Evolutionary conservation across 495 filamentous ascomycete species (phyloP).

Genomic region (Aspergillus sclerotioniger): DNA sequence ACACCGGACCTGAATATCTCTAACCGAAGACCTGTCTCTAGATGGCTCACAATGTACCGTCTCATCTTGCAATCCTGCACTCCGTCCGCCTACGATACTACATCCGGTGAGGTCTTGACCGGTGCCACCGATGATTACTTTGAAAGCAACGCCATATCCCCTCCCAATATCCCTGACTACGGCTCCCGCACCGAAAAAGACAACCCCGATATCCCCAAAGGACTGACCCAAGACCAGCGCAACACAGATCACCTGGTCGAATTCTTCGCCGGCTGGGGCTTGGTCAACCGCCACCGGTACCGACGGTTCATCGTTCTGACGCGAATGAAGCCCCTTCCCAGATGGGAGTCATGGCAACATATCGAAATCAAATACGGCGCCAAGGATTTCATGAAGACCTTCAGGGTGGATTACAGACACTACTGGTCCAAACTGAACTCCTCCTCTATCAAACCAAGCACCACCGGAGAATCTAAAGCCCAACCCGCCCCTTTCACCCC

Average conservation of each 20-base stretch:
- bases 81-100: constrained; percentile 1
- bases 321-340: constrained; percentile 13
- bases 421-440: constrained; percentile 15
- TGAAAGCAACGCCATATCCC: constrained; percentile 26
- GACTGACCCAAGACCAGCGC: constrained; percentile 22
- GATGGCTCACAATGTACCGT: constrained; percentile 28
- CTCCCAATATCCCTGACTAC: constrained; percentile 19
- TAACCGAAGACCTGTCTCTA: constrained; percentile 11
- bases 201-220: constrained; percentile 19
- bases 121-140: constrained; percentile 8
- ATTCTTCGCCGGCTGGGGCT: constrained; percentile 45
- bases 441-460: neutral
- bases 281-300: constrained; percentile 34
- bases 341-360: constrained; percentile 40
- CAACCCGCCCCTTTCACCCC: constrained; percentile 8
- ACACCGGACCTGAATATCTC: neutral
- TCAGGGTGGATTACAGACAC: constrained; percentile 15
- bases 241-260: constrained; percentile 41
- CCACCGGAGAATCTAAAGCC: neutral
- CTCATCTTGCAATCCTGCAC: constrained; percentile 29
- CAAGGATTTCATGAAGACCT: constrained; percentile 17
- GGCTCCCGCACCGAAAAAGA: constrained; percentile 21
- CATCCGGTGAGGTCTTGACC: constrained; percentile 15
- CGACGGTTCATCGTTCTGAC: constrained; percentile 32
- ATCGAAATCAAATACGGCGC: constrained; percentile 21